Conservation (phyloP, 1,284 basidiomycete genomes). For the Trichosporon faecale region DNA sequence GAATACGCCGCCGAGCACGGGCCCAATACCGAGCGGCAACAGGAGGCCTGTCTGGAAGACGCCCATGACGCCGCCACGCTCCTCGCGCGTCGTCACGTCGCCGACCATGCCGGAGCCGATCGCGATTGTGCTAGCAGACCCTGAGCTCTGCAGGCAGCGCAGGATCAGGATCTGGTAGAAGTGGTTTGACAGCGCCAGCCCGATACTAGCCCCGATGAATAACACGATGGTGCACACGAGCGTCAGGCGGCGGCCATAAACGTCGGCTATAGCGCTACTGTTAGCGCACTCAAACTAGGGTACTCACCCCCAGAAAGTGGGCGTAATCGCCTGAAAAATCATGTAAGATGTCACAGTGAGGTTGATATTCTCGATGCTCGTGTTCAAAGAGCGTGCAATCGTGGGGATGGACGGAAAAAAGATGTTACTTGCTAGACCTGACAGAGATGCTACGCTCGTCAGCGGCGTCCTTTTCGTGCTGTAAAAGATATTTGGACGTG, state of each 20-base stretch:
- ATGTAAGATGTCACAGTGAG: slow-evolving; percentile 74
- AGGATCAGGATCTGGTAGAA: slow-evolving; percentile 17
- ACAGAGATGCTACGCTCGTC: no score
- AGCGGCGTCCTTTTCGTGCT: no score
- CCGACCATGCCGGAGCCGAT: slow-evolving; percentile 24
- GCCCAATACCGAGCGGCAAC: slow-evolving; percentile 20
- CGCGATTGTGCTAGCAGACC: slow-evolving; percentile 14
- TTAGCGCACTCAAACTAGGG: background rate
- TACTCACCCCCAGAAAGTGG: slow-evolving; percentile 61
- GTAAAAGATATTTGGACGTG: no score
- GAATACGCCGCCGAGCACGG: slow-evolving; percentile 37
- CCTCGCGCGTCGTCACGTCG: slow-evolving; percentile 13
- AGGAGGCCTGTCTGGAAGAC: slow-evolving; percentile 1
- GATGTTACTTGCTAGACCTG: slow-evolving; percentile 63
- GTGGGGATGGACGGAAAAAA: slow-evolving; percentile 74
- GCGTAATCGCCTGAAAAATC: slow-evolving; percentile 68
- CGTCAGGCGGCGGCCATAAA: slow-evolving; percentile 11
- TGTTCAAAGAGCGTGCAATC: slow-evolving; percentile 62
- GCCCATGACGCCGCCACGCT: slow-evolving; percentile 10
- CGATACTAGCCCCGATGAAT: slow-evolving; percentile 13
- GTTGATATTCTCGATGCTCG: slow-evolving; percentile 67
- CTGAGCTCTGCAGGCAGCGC: slow-evolving; percentile 13
- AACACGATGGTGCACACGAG: slow-evolving; percentile 13
- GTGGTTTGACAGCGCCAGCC: slow-evolving; percentile 15
- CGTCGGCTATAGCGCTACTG: slow-evolving; percentile 12